Evolutionary conservation across 2,329 filamentous ascomycete species (phyloP).

Genomic region (Colletotrichum lindemuthianum): DNA sequence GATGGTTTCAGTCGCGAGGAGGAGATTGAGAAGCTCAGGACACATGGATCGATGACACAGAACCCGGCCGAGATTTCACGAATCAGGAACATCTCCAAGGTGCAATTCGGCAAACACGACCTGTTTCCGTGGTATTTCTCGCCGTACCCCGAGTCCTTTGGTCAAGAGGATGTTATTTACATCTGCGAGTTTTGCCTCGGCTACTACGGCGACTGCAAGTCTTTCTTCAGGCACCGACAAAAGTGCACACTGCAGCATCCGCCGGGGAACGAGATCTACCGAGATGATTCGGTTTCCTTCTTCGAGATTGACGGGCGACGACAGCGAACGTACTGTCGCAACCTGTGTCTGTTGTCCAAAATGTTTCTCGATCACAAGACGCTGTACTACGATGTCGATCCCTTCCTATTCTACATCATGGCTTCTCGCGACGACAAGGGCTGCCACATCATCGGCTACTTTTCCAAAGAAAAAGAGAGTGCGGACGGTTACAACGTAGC

Average conservation of each 20-base stretch:
- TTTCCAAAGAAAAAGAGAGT: constrained; percentile 98
- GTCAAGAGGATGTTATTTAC: constrained; percentile 88
- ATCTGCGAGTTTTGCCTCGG: constrained; percentile 97
- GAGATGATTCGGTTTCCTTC: constrained; percentile 92
- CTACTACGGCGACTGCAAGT: constrained; percentile 86
- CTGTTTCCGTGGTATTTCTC: constrained; percentile 99
- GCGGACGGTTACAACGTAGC: constrained; percentile 98
- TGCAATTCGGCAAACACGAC: constrained; percentile 93
- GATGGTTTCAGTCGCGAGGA: constrained; percentile 80
- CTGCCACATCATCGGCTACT: constrained; percentile 98
- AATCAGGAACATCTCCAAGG: constrained; percentile 91
- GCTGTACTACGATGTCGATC: constrained; percentile 99
- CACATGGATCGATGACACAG: constrained; percentile 97
- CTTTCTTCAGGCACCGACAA: constrained; percentile 84
- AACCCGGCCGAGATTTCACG: constrained; percentile 97
- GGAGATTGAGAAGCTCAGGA: constrained; percentile 95
- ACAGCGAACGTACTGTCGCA: constrained; percentile 96
- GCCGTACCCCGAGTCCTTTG: constrained; percentile 90
- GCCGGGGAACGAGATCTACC: constrained; percentile 97
- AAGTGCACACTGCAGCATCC: constrained; percentile 95
- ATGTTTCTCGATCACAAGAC: constrained; percentile 99
- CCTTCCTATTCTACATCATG: constrained; percentile 99
- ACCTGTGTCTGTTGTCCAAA: constrained; percentile 92
- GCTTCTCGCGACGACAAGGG: constrained; percentile 87
- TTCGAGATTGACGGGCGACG: constrained; percentile 97